Percentiles rank a stretch among this genome's conserved stretches.
These are phyloP conservation scores for Euphorbia tirucalli DNA, from an alignment of 345 rosid genomes.

Conservation along the genomic window DNA sequence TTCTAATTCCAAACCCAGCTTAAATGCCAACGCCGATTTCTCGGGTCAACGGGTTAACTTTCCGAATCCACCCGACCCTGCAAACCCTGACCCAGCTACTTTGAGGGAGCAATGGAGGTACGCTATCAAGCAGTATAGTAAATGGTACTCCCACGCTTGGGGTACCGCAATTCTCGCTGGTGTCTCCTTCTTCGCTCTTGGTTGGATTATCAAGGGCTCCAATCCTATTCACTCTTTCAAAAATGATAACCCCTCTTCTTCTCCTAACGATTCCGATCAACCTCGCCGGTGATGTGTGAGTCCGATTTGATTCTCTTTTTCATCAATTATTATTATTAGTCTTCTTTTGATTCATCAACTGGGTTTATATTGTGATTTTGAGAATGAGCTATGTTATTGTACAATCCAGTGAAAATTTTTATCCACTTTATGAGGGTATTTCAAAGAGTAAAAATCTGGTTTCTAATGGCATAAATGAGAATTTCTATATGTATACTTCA, in stretches of 20 bases:
- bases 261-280: conserved; percentile 5
- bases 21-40: conserved; percentile 17
- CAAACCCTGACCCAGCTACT: conserved; percentile 70
- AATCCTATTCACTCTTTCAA: conserved; percentile 69
- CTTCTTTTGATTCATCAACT: no score
- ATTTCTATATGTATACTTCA: no score
- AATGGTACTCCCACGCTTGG: conserved; percentile 89
- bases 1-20: no score
- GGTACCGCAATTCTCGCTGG: conserved; percentile 90
- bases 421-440: no score
- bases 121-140: conserved; percentile 70
- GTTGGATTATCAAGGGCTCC: conserved; percentile 81
- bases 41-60: conserved; percentile 43
- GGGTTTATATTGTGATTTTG: no score
- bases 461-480: no score
- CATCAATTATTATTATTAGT: no score
- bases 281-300: conserved; percentile 1
- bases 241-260: conserved; percentile 10
- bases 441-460: no score
- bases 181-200: conserved; percentile 71
- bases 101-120: conserved; percentile 84
- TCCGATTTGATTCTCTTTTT: no score
- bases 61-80: conserved; percentile 60
- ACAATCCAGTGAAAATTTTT: no score
- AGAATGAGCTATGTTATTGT: no score